These are phyloP conservation scores for Termitomyces sp. DNA, from an alignment of 768 basidiomycete genomes.

Conservation along the genomic window DNA sequence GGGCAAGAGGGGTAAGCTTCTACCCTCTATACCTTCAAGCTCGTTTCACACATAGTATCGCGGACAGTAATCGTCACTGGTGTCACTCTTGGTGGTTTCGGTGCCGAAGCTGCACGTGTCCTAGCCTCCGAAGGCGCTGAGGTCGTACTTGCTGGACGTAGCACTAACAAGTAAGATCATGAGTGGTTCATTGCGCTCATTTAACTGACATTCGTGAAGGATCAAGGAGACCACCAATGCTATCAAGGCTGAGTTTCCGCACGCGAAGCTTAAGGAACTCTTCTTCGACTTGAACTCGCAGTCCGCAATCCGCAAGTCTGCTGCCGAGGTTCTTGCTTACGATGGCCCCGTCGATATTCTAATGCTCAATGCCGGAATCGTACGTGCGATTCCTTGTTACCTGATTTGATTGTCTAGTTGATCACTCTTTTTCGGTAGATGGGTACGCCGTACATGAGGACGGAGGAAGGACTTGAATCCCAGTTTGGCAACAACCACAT, in stretches of 20 bases:
- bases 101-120: slow-evolving; percentile 9
- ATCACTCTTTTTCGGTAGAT: slow-evolving; percentile 7
- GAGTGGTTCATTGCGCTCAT: background rate
- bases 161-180: background rate
- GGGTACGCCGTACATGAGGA: slow-evolving; percentile 16
- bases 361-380: slow-evolving; percentile 20
- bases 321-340: slow-evolving; percentile 15
- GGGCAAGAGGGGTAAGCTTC: slow-evolving; percentile 6
- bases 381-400: background rate
- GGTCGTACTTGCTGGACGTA: slow-evolving; percentile 7
- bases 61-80: slow-evolving; percentile 4
- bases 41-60: background rate
- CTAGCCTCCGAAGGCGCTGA: slow-evolving; percentile 7
- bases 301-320: slow-evolving; percentile 10
- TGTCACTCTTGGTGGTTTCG: slow-evolving; percentile 7
- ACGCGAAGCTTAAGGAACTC: slow-evolving; percentile 8
- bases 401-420: background rate
- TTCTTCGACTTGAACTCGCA: slow-evolving; percentile 15
- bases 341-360: slow-evolving; percentile 17
- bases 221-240: slow-evolving; percentile 5
- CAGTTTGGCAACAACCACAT: slow-evolving; percentile 21
- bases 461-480: slow-evolving; percentile 18
- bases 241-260: slow-evolving; percentile 6
- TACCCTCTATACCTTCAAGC: background rate
- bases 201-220: background rate